Evolutionary conservation across 1,284 basidiomycete species (phyloP), one percentile per base, ranked within the genome.

Genomic region (Tetrapyrgos nigripes): DNA sequence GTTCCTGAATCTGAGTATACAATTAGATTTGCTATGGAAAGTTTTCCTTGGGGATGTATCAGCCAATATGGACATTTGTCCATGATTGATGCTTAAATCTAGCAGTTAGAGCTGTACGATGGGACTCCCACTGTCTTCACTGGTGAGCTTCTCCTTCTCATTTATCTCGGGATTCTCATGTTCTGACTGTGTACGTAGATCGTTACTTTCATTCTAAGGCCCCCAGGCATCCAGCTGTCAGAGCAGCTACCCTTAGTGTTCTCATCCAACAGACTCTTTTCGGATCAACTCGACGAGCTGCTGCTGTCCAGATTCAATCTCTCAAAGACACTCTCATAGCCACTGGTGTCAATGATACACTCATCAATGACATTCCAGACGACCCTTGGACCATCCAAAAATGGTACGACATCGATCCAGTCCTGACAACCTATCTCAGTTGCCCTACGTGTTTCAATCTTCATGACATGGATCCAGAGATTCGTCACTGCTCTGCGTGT

Each of bases 371-470:
- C 37, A 59, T 65, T 5, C 59, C 59, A 2, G 59, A 58, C 53
- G 64, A 65, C 50, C 57, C 59, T 14, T 14, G 58, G 1, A 60
- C 62, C 13, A 27, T 53, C 23, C 28, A 23, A 17, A 19, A 5
- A 4, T 53, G 43, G 23, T 54, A 59, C 27, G 44, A 47, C 26
- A 28, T 67, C 19, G 56, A 64, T 40, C 61, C 66, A 1, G 37
- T 55, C 17, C 53, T 55, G 1, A 43, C 47, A 10, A 40, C 17
- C 37, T 66, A 48, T 46, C 21, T 67, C 3, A 61, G 55, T 21
- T 67, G 66, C 33, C 59, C 64, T 4, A 37, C 21, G 8, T 67
- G 66, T 28, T 61, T 50, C 52, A 24, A 45, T 23, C 53, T 62
- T 28, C 53, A 10, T n/a, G 26, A 11, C 65, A 62, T 26, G 48